Evolutionary conservation across 805 yeast species (phyloP), one percentile per base, ranked within the genome.

Genomic region (Saccharomyces jurei): DNA sequence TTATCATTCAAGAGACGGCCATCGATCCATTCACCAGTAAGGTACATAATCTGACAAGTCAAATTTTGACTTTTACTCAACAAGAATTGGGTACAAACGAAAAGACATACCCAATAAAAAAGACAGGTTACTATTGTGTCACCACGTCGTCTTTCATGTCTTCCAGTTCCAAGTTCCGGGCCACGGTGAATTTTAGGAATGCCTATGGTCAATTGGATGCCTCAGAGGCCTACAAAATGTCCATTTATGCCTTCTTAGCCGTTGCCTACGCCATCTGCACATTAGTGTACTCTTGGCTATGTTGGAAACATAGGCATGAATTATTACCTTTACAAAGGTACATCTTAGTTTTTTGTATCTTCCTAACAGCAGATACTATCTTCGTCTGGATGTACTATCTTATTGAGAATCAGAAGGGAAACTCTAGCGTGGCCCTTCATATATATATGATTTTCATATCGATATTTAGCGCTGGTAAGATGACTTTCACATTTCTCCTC

Each of bases 361-460:
- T 89, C 63, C 79, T 94, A 67, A 85, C 96, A 1, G 75, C 83
- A 26, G 98, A 94, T 70, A 87, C 89, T 60, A 80, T 90, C 51
- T 81, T 89, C 52, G 84, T 89, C 48, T 91, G 97, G 96, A 89
- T 95, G 2, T 87, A 89, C 67, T 94, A 87, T 67, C 96, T 89
- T 64, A 78, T 88, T 58, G 82, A 83, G 63, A 94, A 94, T 72
- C 75, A 81, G 49, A 73, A 77, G 49, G 86, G 84, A 48, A 63
- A 71, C 28, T 68, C 70, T 32, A 36, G 44, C 44, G 75, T 79
- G 0, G 83, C 83, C 49, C 81, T 89, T 62, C 86, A 82, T 58
- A 80, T 82, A 41, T 88, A 90, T 71, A 79, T 89, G 79, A 82
- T 82, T 9, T 80, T 92, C 66, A 80, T 92, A 52, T 84, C 97